These are phyloP conservation scores for Blastobotrys apis DNA, from an alignment of 1,139 yeast species.

Conservation along the genomic window DNA sequence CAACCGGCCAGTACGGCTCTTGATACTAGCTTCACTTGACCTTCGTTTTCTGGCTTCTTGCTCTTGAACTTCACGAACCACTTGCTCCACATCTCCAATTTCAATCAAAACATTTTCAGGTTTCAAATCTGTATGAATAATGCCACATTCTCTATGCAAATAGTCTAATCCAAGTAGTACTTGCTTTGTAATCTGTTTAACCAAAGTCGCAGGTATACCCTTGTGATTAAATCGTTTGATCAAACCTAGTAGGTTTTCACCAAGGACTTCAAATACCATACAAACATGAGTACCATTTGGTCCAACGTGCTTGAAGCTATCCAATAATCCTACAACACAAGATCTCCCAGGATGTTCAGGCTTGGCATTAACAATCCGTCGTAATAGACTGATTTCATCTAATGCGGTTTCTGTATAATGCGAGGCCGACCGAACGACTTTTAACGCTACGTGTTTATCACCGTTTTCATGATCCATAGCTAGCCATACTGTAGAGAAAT, in stretches of 20 bases:
- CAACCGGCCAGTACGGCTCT: constrained; percentile 33
- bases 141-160: constrained; percentile 80
- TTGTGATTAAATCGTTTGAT: constrained; percentile 61
- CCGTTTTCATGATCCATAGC: constrained; percentile 48
- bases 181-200: constrained; percentile 78
- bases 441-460: constrained; percentile 71
- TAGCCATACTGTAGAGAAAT: constrained; percentile 85
- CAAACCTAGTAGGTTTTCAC: constrained; percentile 71
- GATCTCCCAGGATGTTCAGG: constrained; percentile 66
- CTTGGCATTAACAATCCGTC: constrained; percentile 45
- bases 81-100: constrained; percentile 69
- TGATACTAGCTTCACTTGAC: constrained; percentile 17
- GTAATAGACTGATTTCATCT: constrained; percentile 70
- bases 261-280: constrained; percentile 87
- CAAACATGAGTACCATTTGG: constrained; percentile 80
- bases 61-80: constrained; percentile 55
- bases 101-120: constrained; percentile 86
- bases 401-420: constrained; percentile 81
- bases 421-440: constrained; percentile 65
- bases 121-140: constrained; percentile 84
- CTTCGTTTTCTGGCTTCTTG: constrained; percentile 32
- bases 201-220: constrained; percentile 70
- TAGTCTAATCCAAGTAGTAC: constrained; percentile 72
- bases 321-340: constrained; percentile 65
- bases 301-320: constrained; percentile 72